Conservation (phyloP, 2,329 filamentous ascomycete species). For the Colletotrichum costaricense region DNA sequence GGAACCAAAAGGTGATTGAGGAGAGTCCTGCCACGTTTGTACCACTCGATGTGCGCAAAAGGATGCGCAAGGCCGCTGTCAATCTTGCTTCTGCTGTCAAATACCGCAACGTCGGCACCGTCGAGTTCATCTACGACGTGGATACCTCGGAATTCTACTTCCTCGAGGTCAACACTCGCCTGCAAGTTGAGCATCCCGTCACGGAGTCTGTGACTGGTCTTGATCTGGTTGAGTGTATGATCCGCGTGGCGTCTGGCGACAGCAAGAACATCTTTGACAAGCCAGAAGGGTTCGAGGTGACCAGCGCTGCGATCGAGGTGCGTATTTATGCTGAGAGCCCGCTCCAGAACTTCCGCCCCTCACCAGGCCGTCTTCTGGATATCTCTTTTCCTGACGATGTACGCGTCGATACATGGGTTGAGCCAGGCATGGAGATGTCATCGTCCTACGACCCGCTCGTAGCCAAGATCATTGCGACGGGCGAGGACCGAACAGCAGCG, state of each 20-base stretch:
- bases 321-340: slow-evolving; percentile 81
- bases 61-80: slow-evolving; percentile 51
- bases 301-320: slow-evolving; percentile 76
- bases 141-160: slow-evolving; percentile 54
- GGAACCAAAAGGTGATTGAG: slow-evolving; percentile 65
- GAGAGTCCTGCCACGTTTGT: slow-evolving; percentile 54
- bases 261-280: slow-evolving; percentile 23
- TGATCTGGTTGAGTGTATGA: slow-evolving; percentile 50
- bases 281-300: slow-evolving; percentile 53
- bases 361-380: slow-evolving; percentile 73
- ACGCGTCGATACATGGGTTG: slow-evolving; percentile 77
- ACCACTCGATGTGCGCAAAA: slow-evolving; percentile 40
- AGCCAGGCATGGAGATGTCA: slow-evolving; percentile 76
- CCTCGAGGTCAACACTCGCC: slow-evolving; percentile 59
- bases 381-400: slow-evolving; percentile 68
- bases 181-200: slow-evolving; percentile 61
- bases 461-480: slow-evolving; percentile 78
- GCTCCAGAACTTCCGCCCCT: slow-evolving; percentile 71
- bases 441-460: slow-evolving; percentile 83
- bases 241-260: slow-evolving; percentile 58
- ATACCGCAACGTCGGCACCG: slow-evolving; percentile 55
- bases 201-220: slow-evolving; percentile 52
- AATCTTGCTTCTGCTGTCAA: slow-evolving; percentile 48
- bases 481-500: slow-evolving; percentile 67
- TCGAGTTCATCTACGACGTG: slow-evolving; percentile 57